phyloP scores from a whole-genome alignment of 371 early-diverging fungal species.

The Circinella minor region DNA sequence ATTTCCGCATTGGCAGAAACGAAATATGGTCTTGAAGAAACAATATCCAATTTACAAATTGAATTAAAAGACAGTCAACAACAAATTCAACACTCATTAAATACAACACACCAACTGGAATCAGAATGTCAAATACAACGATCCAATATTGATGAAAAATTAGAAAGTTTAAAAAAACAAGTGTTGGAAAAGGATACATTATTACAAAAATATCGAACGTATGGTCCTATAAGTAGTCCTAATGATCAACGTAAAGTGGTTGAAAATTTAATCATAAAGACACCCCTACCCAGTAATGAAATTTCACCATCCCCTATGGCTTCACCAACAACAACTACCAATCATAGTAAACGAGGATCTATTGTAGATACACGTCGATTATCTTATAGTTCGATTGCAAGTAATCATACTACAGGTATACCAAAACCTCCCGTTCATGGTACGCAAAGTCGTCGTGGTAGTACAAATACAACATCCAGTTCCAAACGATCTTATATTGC shows the following conservation, averaged over 20 bases:
- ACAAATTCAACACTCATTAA: constrained; percentile 2
- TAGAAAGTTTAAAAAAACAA: constrained; percentile 20
- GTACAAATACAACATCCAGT: constrained; percentile 11
- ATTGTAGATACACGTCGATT: not conserved
- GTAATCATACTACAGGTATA: not conserved
- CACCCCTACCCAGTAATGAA: too few species aligned
- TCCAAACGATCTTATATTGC: constrained; percentile 17
- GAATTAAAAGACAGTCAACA: constrained; percentile 16
- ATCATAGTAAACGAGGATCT: not conserved
- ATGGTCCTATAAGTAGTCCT: not conserved
- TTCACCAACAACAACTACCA: constrained; percentile 1
- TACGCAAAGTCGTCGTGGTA: constrained; percentile 16
- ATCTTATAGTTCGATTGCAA: not conserved
- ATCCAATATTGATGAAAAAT: constrained; percentile 22
- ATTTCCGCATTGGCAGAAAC: constrained; percentile 15
- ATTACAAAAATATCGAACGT: constrained; percentile 12
- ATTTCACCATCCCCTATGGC: not conserved
- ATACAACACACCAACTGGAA: not conserved
- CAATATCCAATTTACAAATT: constrained; percentile 9
- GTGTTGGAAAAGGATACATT: constrained; percentile 21
- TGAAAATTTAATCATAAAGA: too few species aligned
- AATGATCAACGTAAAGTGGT: not conserved
- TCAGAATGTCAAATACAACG: constrained; percentile 19
- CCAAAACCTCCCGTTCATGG: constrained; percentile 17
- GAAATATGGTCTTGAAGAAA: constrained; percentile 15